Evolutionary conservation across 306 rosid genomes (phyloP), one percentile per base, ranked within the genome.

Genomic region (Gillenia trifoliata): DNA sequence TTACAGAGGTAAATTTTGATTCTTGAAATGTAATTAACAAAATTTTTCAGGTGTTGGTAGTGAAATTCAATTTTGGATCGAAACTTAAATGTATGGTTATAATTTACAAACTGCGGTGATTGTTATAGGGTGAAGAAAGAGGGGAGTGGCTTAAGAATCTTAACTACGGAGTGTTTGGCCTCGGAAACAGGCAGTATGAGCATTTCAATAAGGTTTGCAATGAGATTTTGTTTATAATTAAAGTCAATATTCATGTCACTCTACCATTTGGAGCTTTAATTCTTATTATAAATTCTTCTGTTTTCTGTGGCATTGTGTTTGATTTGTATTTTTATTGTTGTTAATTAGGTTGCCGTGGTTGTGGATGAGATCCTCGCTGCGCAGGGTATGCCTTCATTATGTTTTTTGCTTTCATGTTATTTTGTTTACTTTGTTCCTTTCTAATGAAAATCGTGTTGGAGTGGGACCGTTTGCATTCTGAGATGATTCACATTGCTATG

Each of bases 141-240:
- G 97, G 89, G 62, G 89, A 90, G 69, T 88, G 96, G 89, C 87
- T 95, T 71, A 75, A 86, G 75, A 84, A 89, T 82, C 97, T 95
- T 79, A 83, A 88, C 50, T 95, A 86, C 63, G 99, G 87, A 70
- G 97, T 95, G 64, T 95, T 95, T 83, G 99, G 99, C 75, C 96
- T 95, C 0, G 99, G 99, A 30, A 95, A 95, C 83, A 83, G 99
- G 79, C 99, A 95, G 80, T 95, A 95, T 66, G 99, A 95, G 80
- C 98, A 95, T 83, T 95, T 95, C 85, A 95, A 95, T 56, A 95
- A 95, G 98, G 98, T 93, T 78, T 79, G 84, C 25, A 49, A 52
- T 66, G 38, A 71, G 74, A 63, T 41, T 80, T 16, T 28, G 45
- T n/a, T 28, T 17, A 55, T 30, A 29, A 9, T 41, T 74, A 19